phyloP scores from a whole-genome alignment of 805 yeast species.

The Pichia cephalocereana region DNA sequence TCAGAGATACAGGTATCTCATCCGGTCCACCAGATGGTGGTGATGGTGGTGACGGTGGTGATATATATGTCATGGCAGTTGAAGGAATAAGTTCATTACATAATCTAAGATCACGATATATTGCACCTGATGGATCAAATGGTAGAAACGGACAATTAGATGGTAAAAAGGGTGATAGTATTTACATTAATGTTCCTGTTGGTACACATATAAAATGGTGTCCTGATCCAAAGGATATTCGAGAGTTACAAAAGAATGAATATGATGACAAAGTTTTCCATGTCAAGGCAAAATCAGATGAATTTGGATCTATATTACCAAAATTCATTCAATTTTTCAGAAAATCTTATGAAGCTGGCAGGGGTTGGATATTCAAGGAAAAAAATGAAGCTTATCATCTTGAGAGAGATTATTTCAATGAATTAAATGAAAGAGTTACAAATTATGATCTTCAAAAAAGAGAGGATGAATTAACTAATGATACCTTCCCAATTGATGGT shows the following conservation, averaged over 20 bases:
- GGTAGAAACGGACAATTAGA: conserved; percentile 76
- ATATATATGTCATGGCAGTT: conserved; percentile 73
- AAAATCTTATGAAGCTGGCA: conserved; percentile 54
- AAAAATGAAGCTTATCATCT: conserved; percentile 62
- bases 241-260: conserved; percentile 12
- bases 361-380: conserved; percentile 86
- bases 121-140: conserved; percentile 59
- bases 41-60: conserved; percentile 94
- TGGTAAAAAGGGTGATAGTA: conserved; percentile 77
- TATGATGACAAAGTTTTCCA: conserved; percentile 18
- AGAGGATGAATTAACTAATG: conserved; percentile 49
- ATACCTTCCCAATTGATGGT: conserved; percentile 75
- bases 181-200: conserved; percentile 78
- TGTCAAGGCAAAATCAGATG: conserved; percentile 19
- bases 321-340: conserved; percentile 53
- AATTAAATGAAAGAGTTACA: conserved; percentile 53
- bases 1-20: conserved; percentile 75
- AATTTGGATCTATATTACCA: conserved; percentile 22
- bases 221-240: conserved; percentile 52
- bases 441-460: conserved; percentile 53
- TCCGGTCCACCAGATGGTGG: conserved; percentile 99
- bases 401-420: conserved; percentile 55
- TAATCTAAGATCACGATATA: conserved; percentile 54
- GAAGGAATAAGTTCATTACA: conserved; percentile 65
- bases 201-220: conserved; percentile 87